These are phyloP conservation scores for Neophaeococcomyces aloes DNA, from an alignment of 2,329 filamentous ascomycete genomes.

Conservation along the genomic window DNA sequence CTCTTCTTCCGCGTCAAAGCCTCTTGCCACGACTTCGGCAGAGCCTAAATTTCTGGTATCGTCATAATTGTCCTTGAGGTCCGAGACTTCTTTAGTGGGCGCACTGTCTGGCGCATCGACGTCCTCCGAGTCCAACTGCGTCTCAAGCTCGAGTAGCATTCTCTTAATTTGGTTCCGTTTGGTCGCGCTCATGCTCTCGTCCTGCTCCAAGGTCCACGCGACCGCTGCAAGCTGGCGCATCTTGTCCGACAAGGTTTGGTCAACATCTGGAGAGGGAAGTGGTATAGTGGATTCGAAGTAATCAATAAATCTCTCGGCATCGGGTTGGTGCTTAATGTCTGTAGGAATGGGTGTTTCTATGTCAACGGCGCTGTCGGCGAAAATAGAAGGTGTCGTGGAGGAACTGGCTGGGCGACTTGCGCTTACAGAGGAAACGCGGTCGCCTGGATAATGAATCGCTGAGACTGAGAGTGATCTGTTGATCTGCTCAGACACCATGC, in stretches of 20 bases:
- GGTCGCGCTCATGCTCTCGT: constrained; percentile 4
- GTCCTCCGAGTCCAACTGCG: not conserved
- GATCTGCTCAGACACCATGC: not conserved
- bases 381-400: constrained; percentile 19
- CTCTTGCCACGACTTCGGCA: constrained; percentile 11
- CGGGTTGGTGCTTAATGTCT: not conserved
- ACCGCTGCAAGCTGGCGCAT: constrained; percentile 7
- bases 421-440: not conserved
- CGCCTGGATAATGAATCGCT: not conserved
- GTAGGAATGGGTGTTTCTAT: constrained; percentile 18
- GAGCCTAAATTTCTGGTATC: constrained; percentile 12
- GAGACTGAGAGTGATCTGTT: not conserved
- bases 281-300: not conserved
- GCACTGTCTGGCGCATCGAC: not conserved
- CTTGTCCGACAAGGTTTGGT: constrained; percentile 6
- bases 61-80: constrained; percentile 11
- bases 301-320: not conserved
- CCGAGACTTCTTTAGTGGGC: not conserved
- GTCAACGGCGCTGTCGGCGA: constrained; percentile 24
- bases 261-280: not conserved
- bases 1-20: constrained; percentile 23
- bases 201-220: constrained; percentile 8
- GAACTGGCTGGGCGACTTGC: constrained; percentile 14
- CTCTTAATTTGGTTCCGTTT: constrained; percentile 1
- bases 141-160: constrained; percentile 4